A percentile compares a stretch with the other conserved stretches of the same genome.
Evolutionary conservation across 768 basidiomycete species (phyloP).

Genomic region (Boletus sensibilis): DNA sequence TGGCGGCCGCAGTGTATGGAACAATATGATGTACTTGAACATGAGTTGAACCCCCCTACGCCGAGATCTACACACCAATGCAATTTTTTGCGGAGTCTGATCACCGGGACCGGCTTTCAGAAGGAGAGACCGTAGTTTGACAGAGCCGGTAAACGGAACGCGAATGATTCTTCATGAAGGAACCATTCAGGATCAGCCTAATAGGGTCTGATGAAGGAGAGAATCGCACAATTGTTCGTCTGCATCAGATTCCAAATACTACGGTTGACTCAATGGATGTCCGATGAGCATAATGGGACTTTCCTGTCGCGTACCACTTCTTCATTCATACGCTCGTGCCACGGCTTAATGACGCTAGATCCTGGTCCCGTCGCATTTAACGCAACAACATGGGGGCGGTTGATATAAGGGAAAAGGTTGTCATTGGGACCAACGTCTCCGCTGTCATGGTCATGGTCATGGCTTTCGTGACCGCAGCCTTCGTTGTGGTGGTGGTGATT

Average conservation of each 20-base stretch:
- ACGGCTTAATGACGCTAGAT: conserved; percentile 76
- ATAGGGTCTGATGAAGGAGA: not conserved
- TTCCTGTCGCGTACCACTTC: conserved; percentile 46
- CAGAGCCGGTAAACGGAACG: conserved; percentile 84
- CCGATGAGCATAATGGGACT: not conserved
- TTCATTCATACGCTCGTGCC: conserved; percentile 77
- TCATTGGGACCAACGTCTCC: conserved; percentile 54
- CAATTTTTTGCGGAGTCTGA: conserved; percentile 71
- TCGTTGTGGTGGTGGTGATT: conserved; percentile 46
- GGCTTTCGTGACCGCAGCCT: conserved; percentile 56
- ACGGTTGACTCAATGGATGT: conserved; percentile 4
- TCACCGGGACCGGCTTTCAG: conserved; percentile 82
- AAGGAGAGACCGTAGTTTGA: conserved; percentile 78
- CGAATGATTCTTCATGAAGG: conserved; percentile 63
- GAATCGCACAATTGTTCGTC: conserved; percentile 79
- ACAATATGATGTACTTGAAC: not conserved
- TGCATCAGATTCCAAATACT: conserved; percentile 87
- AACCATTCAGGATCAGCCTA: not conserved
- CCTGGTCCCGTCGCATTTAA: conserved; percentile 61
- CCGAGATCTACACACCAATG: conserved; percentile 50
- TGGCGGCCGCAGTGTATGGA: not conserved
- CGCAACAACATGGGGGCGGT: conserved; percentile 76
- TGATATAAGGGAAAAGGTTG: conserved; percentile 73
- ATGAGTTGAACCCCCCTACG: not conserved
- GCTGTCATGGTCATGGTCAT: conserved; percentile 56